Base-by-base conservation (phyloP, 768 basidiomycete genomes). In the Cystoderma amianthinum region DNA sequence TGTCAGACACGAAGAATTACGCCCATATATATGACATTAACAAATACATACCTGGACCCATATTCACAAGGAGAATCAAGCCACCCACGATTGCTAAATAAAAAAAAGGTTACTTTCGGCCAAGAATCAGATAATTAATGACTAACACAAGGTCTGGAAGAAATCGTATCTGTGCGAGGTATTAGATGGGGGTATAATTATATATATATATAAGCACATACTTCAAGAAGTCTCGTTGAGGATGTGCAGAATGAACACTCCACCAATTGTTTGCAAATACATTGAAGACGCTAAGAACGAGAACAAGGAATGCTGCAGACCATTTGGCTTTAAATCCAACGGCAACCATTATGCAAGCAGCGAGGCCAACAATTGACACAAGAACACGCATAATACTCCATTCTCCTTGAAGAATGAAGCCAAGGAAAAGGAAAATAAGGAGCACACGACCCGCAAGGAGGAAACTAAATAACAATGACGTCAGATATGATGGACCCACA, bases 241-340 rank as follows among this genome's bases (percentile, higher is more conserved):
- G 95, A 62, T 98, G 96, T 33, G 82, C 79, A 34, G 82, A 77
- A 60, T 92, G 84, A 17, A 98, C 82, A 51, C 77, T 82, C 95
- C 95, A 99, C 87, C 89, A 99, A 66, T 97, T 96, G 74, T 99
- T 99, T 63, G 87, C 89, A 54, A 95, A 89, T 23, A 95, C 92
- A 59, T 99, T 99, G 82, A 98, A 97, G 53, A 90, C 62, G 57
- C 87, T 90, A 54, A 99, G 65, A 3, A 93, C 74, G 48, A 96
- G 63, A 45, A 97, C 94, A 46, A 99, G 78, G 80, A 98, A 98
- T 10, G 82, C 79, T 2, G 95, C 95, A 11, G 90, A 92, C 90
- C 93, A 96, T 67, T 97, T 98, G 54, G 96, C 95, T 68, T 98
- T 98, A 81, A 97, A 98, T 34, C 96, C 96, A 46, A 98, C 76